Base-by-base conservation (phyloP, 257 asterid genomes). In the Ligustrum vulgare region DNA sequence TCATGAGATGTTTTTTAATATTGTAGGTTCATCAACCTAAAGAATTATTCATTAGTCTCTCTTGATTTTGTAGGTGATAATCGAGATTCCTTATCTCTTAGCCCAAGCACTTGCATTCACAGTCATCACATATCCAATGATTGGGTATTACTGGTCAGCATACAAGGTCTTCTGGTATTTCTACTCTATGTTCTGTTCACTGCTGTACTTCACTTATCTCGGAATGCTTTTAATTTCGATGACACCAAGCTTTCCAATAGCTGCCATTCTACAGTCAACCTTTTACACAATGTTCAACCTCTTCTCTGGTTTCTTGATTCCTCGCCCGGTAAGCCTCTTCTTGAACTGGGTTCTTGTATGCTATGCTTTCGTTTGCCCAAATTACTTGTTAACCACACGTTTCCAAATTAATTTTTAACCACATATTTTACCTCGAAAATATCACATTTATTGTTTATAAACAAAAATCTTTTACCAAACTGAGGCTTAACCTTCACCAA, bases 161-260 rank as follows among this genome's bases (percentile, higher is more conserved):
- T 80, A 75, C 34, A 85, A 85, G 79, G 73, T 85, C 11, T 78
- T 85, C 35, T 80, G 84, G 83, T 82, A 80, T 72, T 75, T 81
- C 68, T 82, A 85, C 73, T 6, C 85, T 1, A 85, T 79, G 77
- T 85, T 85, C 74, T 82, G 85, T 68, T 72, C 87, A 15, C 34
- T 82, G 67, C 20, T 82, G 69, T 82, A 70, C 81, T 85, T 69
- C 80, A 78, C 72, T 12, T 85, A 80, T 67, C 69, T 85, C 9
- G 89, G 89, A 8, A 85, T 85, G 89, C 72, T 82, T 70, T 28
- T 85, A 75, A 58, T 85, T 18, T 69, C 89, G 15, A 80, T 85
- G 39, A 85, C 87, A 2, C 85, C 87, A 64, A 82, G 80, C 69
- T 78, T 77, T 70, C 85, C 78, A 23, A 58, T 85, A n/a, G 89